Percentiles rank a stretch among this genome's conserved stretches.
These are phyloP conservation scores for Chondrus crispus DNA, from an alignment of 23 red algal genomes.

Conservation along the genomic window DNA sequence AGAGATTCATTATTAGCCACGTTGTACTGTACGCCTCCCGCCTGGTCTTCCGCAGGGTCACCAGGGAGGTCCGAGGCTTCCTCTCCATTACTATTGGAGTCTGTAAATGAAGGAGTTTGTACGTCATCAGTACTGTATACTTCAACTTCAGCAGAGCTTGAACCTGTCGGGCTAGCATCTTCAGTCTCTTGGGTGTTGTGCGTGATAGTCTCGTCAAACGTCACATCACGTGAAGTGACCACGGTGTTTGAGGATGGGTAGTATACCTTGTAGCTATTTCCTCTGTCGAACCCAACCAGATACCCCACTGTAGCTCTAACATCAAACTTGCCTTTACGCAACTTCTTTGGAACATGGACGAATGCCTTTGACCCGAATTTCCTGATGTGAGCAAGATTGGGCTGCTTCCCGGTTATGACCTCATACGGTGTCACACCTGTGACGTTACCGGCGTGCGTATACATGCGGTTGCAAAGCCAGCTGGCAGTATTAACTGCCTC, in stretches of 20 bases:
- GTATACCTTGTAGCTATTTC: constrained; percentile 28
- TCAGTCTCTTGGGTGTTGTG: background rate
- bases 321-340: background rate
- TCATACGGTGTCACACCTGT: background rate
- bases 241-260: background rate
- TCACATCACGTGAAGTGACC: background rate
- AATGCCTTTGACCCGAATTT: constrained; percentile 13
- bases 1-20: no score
- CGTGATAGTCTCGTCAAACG: background rate
- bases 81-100: no score
- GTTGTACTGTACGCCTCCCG: no score
- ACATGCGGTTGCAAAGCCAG: background rate
- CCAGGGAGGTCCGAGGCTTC: no score
- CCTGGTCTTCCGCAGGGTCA: no score
- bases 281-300: constrained; percentile 24
- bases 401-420: background rate
- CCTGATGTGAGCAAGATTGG: background rate
- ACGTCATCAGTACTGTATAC: no score
- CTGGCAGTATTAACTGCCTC: background rate
- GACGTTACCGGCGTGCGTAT: background rate
- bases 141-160: no score
- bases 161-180: no score
- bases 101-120: no score
- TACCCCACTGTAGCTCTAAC: background rate
- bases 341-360: constrained; percentile 8